Base-by-base conservation (phyloP, 495 filamentous ascomycete genomes). In the Emericellopsis terricola region DNA sequence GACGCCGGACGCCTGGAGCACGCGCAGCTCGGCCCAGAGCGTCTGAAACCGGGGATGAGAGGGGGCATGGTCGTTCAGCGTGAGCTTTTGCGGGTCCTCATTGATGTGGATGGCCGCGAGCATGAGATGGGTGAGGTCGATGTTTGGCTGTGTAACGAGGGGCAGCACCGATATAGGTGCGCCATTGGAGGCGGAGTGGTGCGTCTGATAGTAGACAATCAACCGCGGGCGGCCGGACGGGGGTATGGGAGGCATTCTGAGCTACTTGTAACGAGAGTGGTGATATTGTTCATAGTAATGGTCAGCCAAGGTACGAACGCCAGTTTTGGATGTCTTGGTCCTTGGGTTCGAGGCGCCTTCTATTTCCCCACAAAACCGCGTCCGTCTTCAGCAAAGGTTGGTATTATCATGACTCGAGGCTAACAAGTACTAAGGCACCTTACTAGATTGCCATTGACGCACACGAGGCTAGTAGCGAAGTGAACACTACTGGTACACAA, bases 61-160 rank as follows among this genome's bases (percentile, higher is more conserved):
- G 0, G 75, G 73, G 2, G 66, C 68, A 41, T 75, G 62, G 56
- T 89, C 69, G 46, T 91, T 91, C 32, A 85, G 67, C n/a, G 70
- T 74, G 44, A 85, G 64, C 10, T 55, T 56, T 18, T 69, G 53
- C 21, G 64, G 57, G 15, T 57, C 42, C 15, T 59, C 53, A 50
- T 81, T 64, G 44, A 89, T 54, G 50, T 89, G 82, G 33, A 89
- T 64, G 6, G 82, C 78, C 19, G 73, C 79, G 34, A 91, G 47
- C 34, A 83, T 80, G 20, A 85, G 51, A 46, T 89, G 81, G 0
- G 81, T 83, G 8, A 60, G 49, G 18, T 57, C 46, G 35, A 63
- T 54, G 28, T 43, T 40, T 29, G 71, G 51, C 15, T 66, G 63
- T 2, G 71, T 62, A 44, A 84, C 42, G 34, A 91, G 65, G 0